These are phyloP conservation scores for Trametes hirsuta DNA, from an alignment of 1,284 basidiomycete species.

Conservation along the genomic window DNA sequence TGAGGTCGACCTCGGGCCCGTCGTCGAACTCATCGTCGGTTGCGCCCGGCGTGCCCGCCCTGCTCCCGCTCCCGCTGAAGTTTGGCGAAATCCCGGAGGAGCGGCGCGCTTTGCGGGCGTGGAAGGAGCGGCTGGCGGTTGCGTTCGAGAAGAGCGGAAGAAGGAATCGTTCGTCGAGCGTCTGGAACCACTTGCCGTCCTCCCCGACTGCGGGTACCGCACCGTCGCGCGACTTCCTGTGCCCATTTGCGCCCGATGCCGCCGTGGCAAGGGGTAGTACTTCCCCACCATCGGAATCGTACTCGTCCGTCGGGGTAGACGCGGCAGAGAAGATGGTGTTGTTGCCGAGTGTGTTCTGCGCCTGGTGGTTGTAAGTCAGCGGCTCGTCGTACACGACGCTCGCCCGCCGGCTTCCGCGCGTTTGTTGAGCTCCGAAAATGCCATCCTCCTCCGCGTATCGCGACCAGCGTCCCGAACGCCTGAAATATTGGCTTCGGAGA, in stretches of 20 bases:
- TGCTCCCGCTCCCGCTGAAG: slow-evolving; percentile 34
- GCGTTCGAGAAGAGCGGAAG: slow-evolving; percentile 95
- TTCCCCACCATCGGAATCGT: slow-evolving; percentile 77
- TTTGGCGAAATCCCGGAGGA: slow-evolving; percentile 31
- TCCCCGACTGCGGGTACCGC: slow-evolving; percentile 38
- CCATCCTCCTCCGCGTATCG: slow-evolving; percentile 54
- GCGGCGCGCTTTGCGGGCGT: slow-evolving; percentile 73
- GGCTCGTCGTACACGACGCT: slow-evolving; percentile 47
- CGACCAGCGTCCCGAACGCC: slow-evolving; percentile 41
- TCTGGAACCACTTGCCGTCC: slow-evolving; percentile 94
- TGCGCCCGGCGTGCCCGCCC: slow-evolving; percentile 49
- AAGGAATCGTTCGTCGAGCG: slow-evolving; percentile 92
- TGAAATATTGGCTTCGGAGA: slow-evolving; percentile 30
- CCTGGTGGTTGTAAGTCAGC: slow-evolving; percentile 62
- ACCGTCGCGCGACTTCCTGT: slow-evolving; percentile 26
- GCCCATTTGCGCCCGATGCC: slow-evolving; percentile 7
- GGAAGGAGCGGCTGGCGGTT: slow-evolving; percentile 86
- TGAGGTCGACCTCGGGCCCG: slow-evolving; percentile 43
- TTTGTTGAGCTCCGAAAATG: slow-evolving; percentile 40
- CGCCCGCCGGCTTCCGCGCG: slow-evolving; percentile 34
- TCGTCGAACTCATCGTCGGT: slow-evolving; percentile 54
- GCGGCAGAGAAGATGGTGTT: slow-evolving; percentile 56
- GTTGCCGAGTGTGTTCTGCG: slow-evolving; percentile 38
- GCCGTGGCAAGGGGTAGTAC: slow-evolving; percentile 75
- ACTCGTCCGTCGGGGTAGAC: slow-evolving; percentile 60